Percentiles rank a stretch among this genome's conserved stretches.
phyloP scores from a whole-genome alignment of 2,329 filamentous ascomycete species.

The Aschersonia sp. region DNA sequence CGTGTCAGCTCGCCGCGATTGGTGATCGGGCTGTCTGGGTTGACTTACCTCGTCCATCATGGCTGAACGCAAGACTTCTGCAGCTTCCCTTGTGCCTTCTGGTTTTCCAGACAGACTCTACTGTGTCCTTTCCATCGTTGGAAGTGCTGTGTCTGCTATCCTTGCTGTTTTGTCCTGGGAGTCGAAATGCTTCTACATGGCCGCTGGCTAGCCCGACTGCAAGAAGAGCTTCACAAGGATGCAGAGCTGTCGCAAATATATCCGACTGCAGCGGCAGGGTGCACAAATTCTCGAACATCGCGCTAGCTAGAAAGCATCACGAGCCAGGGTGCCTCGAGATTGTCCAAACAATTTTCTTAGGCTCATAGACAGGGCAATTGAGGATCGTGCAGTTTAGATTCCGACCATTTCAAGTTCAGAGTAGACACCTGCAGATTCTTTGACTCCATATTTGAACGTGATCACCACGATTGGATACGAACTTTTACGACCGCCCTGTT shows the following conservation, averaged over 20 bases:
- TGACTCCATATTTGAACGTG: no score
- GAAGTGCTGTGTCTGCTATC: conserved; percentile 33
- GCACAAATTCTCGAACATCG: conserved; percentile 86
- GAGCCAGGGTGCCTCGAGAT: background rate
- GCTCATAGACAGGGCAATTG: no score
- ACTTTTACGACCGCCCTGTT: no score
- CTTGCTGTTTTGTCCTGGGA: conserved; percentile 27
- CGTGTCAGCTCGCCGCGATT: background rate
- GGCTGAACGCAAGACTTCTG: conserved; percentile 61
- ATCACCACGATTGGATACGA: no score
- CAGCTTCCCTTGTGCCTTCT: conserved; percentile 90
- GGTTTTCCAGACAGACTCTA: conserved; percentile 78
- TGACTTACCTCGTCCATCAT: conserved; percentile 51
- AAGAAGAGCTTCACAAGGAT: conserved; percentile 71
- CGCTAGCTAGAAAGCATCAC: background rate
- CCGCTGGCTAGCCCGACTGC: conserved; percentile 75
- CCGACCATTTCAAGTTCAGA: no score
- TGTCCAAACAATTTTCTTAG: no score
- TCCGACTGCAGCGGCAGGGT: conserved; percentile 75
- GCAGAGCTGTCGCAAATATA: conserved; percentile 76
- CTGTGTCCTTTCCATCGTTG: conserved; percentile 53
- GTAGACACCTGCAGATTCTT: no score
- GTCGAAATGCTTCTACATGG: conserved; percentile 70
- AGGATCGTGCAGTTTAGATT: no score
- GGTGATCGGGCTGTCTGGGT: no score